Base-by-base conservation (phyloP, 1,284 basidiomycete species). In the Heterobasidion parviporum region DNA sequence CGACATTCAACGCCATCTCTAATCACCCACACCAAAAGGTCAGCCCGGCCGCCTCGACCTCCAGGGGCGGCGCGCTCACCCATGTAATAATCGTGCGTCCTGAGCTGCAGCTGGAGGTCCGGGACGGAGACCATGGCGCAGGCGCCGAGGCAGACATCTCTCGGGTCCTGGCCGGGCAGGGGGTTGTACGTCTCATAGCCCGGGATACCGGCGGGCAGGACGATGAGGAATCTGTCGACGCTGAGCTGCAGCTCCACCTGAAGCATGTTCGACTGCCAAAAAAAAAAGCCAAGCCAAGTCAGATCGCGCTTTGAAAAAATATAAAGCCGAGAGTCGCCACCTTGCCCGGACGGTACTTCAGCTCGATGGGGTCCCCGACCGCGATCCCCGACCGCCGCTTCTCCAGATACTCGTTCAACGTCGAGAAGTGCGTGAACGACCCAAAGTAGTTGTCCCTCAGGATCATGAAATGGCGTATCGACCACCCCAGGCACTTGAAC, bases 391-490 rank as follows among this genome's bases (percentile, higher is more conserved):
- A 75, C 54, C 74, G 77, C 33, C 81, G 78, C 67, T 85, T 87
- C 55, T 85, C 81, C 53, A 93, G 73, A 66, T 91, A 94, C 71
- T 97, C 94, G 34, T 80, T 80, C 52, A 92, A 76, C 0, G 92
- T 95, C 7, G 85, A 85, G 65, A 94, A 97, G 63, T 94, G 89
- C 1, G 93, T 96, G 69, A 94, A 97, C 4, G 81, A 79, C 16
- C 94, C 94, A 56, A 96, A 85, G 68, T 97, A 97, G 68, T 97
- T 96, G 63, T 95, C 92, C 55, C 88, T 83, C 54, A 96, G 65
- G 50, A 88, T 83, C 83, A 98, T 89, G 62, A 94, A 76, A 64
- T 92, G 85, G 36, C 94, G 83, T 56, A 94, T 80, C 0, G 85
- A 85, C 92, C 93, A 96, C 16, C 93, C 94, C 51, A 93, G 73